Conservation (phyloP, 805 yeast species). For the Kodamaea kakaduensis region DNA sequence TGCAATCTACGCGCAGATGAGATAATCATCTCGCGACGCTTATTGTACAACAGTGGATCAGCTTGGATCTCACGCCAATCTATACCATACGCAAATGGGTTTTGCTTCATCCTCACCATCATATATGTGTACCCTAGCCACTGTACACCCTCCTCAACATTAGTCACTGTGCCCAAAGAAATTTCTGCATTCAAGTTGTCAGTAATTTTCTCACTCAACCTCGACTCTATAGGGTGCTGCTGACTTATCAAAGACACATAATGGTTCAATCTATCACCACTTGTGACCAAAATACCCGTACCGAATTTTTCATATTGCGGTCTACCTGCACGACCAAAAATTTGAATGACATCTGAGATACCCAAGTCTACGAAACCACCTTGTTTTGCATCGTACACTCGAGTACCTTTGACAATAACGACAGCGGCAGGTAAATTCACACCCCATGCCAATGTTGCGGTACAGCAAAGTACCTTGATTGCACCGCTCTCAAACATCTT, state of each 20-base stretch:
- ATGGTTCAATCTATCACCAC: slow-evolving; percentile 77
- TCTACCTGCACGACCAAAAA: slow-evolving; percentile 98
- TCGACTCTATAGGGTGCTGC: slow-evolving; percentile 94
- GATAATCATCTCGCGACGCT: slow-evolving; percentile 71
- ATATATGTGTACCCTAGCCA: slow-evolving; percentile 98
- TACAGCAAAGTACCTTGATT: slow-evolving; percentile 85
- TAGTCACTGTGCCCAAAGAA: slow-evolving; percentile 91
- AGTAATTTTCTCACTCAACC: slow-evolving; percentile 68
- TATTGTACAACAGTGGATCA: slow-evolving; percentile 74
- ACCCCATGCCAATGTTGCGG: slow-evolving; percentile 99
- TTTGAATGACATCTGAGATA: slow-evolving; percentile 94
- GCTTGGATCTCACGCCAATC: slow-evolving; percentile 80
- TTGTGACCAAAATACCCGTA: slow-evolving; percentile 86
- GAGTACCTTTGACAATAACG: slow-evolving; percentile 94
- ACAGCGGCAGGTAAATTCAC: slow-evolving; percentile 97
- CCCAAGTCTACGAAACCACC: slow-evolving; percentile 96
- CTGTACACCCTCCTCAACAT: slow-evolving; percentile 87
- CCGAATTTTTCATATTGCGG: slow-evolving; percentile 94
- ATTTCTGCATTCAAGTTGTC: slow-evolving; percentile 97
- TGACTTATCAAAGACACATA: slow-evolving; percentile 86
- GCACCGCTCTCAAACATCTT: slow-evolving; percentile 82
- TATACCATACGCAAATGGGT: slow-evolving; percentile 89
- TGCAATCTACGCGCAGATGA: slow-evolving; percentile 83
- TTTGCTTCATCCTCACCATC: slow-evolving; percentile 90
- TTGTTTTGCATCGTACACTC: slow-evolving; percentile 86